Evolutionary conservation across 2,329 filamentous ascomycete species (phyloP), one percentile per base, ranked within the genome.

Genomic region (Pseudogymnoascus sp.): DNA sequence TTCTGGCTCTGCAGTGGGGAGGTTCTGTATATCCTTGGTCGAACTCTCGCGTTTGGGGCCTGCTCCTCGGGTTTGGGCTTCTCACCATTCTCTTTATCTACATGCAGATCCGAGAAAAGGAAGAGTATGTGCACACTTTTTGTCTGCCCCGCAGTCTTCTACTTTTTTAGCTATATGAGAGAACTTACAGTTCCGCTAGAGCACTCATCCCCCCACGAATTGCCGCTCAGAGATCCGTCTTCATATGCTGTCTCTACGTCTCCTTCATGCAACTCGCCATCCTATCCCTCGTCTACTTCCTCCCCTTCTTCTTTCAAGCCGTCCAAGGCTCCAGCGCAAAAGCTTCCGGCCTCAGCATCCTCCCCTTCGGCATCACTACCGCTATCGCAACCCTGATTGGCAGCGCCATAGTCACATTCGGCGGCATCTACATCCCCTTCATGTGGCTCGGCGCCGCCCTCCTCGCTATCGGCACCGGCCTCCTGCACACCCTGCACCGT

Each of bases 271-370:
- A 65, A 35, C 64, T 67, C 37, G 68, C 66, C 4, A 71, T 72
- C 63, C 67, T 72, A 60, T 56, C 70, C 60, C 66, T 72, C 35
- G 23, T 77, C n/a, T 78, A 75, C 63, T 77, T 75, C 64, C 62
- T 79, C 1, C 77, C 78, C 0, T 76, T 79, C 64, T 80, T 74
- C 72, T 79, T 80, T 68, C 77, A 80, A 62, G 76, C 75, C 4
- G 75, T 79, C 63, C 75, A 76, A 50, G 74, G 72, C n/a, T 73
- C 76, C 38, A 75, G 75, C 2, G 63, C 66, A 2, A 68, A 74
- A 78, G 80, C 72, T 53, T 70, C 72, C 37, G 71, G 74, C 40
- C 68, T 76, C 59, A 67, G 72, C 53, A 72, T 74, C 42, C 67
- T 75, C n/a, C 72, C 74, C 3, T 63, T 72, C 35, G 65, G 75